These are phyloP conservation scores for Claviceps capensis DNA, from an alignment of 2,329 filamentous ascomycete genomes.

Conservation along the genomic window DNA sequence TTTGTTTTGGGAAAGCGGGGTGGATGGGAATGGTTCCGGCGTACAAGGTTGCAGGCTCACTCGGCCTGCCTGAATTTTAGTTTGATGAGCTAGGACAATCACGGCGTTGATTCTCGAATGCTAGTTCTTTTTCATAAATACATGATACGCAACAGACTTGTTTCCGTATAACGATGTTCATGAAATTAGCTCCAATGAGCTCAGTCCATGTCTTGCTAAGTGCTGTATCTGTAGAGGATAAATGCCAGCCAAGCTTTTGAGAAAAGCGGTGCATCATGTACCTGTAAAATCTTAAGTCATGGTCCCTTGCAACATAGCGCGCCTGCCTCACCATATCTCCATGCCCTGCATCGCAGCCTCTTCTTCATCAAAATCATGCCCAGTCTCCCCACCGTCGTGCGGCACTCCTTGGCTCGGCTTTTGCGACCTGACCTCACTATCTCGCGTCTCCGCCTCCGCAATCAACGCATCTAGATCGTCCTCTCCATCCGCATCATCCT, in stretches of 20 bases:
- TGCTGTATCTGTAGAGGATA: no score
- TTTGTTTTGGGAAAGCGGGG: background rate
- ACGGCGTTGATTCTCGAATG: no score
- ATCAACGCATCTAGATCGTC: slow-evolving; percentile 40
- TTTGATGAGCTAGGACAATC: no score
- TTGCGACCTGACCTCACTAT: slow-evolving; percentile 1
- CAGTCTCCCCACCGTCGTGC: background rate
- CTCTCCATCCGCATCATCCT: slow-evolving; percentile 10
- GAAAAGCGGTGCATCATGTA: no score
- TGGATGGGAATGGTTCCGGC: slow-evolving; percentile 3
- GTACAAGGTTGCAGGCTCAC: slow-evolving; percentile 5
- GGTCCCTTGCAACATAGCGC: background rate
- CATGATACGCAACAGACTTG: no score
- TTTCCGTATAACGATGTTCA: no score
- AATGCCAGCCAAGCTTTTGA: no score
- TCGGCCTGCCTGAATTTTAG: background rate
- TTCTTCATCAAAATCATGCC: slow-evolving; percentile 42
- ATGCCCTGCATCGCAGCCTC: slow-evolving; percentile 56
- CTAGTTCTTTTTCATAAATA: no score
- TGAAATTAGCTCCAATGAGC: no score
- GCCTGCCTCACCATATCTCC: slow-evolving; percentile 31
- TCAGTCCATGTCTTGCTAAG: no score
- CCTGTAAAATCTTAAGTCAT: background rate
- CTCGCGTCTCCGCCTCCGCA: slow-evolving; percentile 29
- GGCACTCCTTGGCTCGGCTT: slow-evolving; percentile 4